Base-by-base conservation (phyloP, 176 grass and related monocot genomes). In the Oryza nivara region DNA sequence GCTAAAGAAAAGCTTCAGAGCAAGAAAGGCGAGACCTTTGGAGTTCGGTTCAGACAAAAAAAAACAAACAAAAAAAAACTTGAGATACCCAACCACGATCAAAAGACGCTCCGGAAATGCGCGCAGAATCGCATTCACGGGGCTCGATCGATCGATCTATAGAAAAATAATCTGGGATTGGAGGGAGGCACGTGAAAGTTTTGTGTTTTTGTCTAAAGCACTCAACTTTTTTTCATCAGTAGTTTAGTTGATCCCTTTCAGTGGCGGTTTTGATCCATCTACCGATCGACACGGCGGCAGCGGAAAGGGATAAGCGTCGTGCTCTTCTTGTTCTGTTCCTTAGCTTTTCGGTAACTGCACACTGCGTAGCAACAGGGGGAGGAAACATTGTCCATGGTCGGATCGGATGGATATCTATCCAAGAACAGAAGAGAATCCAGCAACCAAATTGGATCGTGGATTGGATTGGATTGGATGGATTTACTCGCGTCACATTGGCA, bases 111-210 rank as follows among this genome's bases (percentile, higher is more conserved):
- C 47, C 12, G 6, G 63, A 61, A 73, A 70, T 28, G 41, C 40
- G 20, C 3, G 6, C 10, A 23, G 45, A 73, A 48, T 32, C 10
- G 51, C 16, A 72, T 45, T 3, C 32, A 70, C 56, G n/a, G 25
- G 28, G 28, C 28, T 28, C 28, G 28, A 23, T 28, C 23, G 63
- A 75, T 35, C 25, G 15, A 25, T 20, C 51, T 4, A 16, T 51
- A 45, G 8, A 13, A 2, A 49, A 49, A 49, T 15, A 15, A 49
- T 49, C 47, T 1, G 12, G 47, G 49, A 6, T 80, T 22, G 45
- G 32, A 28, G 43, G 2, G 56, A 45, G 72, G 36, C 83, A 82
- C 73, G 78, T 82, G 88, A 89, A 72, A 67, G 54, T 76, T 56
- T 72, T 19, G 88, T 41, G 19, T 6, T 76, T 56, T 72, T 45